Evolutionary conservation across 2,329 filamentous ascomycete genomes (phyloP).

Genomic region (Penicillium sp.): DNA sequence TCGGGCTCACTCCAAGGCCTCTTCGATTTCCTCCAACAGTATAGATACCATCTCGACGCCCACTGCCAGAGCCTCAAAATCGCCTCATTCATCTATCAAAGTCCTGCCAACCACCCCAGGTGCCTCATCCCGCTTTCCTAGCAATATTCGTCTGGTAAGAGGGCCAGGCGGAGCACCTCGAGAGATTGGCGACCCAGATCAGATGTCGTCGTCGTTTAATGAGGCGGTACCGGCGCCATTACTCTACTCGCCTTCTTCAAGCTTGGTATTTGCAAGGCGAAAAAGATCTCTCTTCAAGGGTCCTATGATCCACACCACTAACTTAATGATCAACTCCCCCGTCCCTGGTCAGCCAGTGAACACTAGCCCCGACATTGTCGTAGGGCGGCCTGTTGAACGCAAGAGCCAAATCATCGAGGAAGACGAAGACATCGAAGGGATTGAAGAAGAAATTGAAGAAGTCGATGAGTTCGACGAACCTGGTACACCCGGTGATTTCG

Average conservation of each 20-base stretch:
- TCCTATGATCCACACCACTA: conserved; percentile 43
- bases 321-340: conserved; percentile 37
- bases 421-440: conserved; percentile 43
- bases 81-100: conserved; percentile 88
- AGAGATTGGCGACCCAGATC: conserved; percentile 28
- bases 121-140: conserved; percentile 68
- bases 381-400: conserved; percentile 31
- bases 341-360: conserved; percentile 31
- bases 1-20: conserved; percentile 89
- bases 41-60: conserved; percentile 68
- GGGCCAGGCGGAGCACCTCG: conserved; percentile 37
- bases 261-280: conserved; percentile 48
- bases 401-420: conserved; percentile 49
- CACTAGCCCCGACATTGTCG: conserved; percentile 16
- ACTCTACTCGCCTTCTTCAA: conserved; percentile 43
- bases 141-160: conserved; percentile 79
- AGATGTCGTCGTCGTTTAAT: conserved; percentile 38
- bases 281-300: conserved; percentile 49
- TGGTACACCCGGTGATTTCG: conserved; percentile 24
- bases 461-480: conserved; percentile 42
- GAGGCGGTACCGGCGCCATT: conserved; percentile 39
- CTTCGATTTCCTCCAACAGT: conserved; percentile 81
- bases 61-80: conserved; percentile 66
- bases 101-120: conserved; percentile 91
- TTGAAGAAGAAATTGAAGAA: conserved; percentile 44